phyloP scores from a whole-genome alignment of 495 filamentous ascomycete genomes.

The Neurospora tetrasperma region DNA sequence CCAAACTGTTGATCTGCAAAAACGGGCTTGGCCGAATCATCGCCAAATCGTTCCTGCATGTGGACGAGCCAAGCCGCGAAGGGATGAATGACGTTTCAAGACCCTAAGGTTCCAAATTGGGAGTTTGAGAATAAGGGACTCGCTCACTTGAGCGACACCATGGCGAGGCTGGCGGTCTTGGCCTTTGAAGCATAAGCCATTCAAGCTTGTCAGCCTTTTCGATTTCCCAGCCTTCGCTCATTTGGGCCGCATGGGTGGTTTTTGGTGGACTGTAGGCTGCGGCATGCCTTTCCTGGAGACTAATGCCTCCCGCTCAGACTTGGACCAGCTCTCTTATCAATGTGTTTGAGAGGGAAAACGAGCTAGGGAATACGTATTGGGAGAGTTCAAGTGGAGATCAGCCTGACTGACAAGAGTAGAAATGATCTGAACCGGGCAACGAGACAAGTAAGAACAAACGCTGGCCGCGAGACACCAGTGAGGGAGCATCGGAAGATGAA shows the following conservation, averaged over 20 bases:
- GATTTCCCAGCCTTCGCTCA: neutral
- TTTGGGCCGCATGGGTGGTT: neutral
- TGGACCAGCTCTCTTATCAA: neutral
- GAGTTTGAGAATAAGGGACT: no score
- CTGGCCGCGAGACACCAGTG: neutral
- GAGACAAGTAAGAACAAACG: neutral
- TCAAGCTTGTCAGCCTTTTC: neutral
- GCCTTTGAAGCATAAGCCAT: neutral
- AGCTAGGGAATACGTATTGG: neutral
- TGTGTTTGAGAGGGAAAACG: neutral
- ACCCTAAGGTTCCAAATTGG: neutral
- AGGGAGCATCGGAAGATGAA: neutral
- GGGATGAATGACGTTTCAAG: neutral
- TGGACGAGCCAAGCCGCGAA: neutral
- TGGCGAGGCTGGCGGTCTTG: neutral
- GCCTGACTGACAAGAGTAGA: neutral
- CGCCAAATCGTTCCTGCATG: neutral
- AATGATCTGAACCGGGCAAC: neutral
- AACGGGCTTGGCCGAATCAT: neutral
- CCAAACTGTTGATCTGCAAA: neutral
- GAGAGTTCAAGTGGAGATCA: neutral
- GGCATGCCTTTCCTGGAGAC: neutral
- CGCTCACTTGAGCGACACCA: neutral
- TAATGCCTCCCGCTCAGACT: neutral
- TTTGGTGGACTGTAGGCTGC: neutral